Evolutionary conservation across 768 basidiomycete species (phyloP), one percentile per base, ranked within the genome.

Genomic region (Lactarius pseudohatsudake): DNA sequence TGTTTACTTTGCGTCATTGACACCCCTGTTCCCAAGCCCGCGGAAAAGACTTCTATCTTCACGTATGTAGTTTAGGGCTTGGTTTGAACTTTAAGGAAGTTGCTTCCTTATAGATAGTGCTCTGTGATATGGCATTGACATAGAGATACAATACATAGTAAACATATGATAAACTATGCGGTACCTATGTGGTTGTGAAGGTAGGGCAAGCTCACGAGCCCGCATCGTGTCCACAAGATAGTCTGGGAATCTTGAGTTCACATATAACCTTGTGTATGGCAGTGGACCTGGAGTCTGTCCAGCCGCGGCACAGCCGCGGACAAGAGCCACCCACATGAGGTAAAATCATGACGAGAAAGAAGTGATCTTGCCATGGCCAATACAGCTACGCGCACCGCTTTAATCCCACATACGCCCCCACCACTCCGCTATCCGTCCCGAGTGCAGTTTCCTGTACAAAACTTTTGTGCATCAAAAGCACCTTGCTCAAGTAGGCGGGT

Each of bases 401-500:
- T 26, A 40, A 64, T 64, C 80, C 81, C 64, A 77, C 81, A 73
- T 87, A 88, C 20, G 75, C 80, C 73, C 88, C 83, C 38, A 74
- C 86, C 8, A 38, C 38, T 38, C 13, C 38, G 38, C 38, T 11
- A 36, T 75, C 74, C 36, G 58, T 80, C 72, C 86, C 80, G 59
- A 91, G 73, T 38, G 38, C 81, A 77, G 88, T 84, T 66, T 80
- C 72, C 56, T 75, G 74, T 60, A 82, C 78, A 72, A 38, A 96
- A 94, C 34, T 77, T 77, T 60, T 91, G 83, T 47, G 88, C 81
- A 75, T 88, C 75, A 74, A 95, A 94, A 4, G 82, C 82, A 11
- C 77, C 76, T 41, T 92, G 85, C 50, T 81, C 69, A n/a, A 41
- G 63, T 47, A 60, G 56, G 45, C 67, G 18, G 66, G 64, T 13